Conservation (phyloP, 352 stramenopile genomes). For the Phytophthora ramorum region DNA sequence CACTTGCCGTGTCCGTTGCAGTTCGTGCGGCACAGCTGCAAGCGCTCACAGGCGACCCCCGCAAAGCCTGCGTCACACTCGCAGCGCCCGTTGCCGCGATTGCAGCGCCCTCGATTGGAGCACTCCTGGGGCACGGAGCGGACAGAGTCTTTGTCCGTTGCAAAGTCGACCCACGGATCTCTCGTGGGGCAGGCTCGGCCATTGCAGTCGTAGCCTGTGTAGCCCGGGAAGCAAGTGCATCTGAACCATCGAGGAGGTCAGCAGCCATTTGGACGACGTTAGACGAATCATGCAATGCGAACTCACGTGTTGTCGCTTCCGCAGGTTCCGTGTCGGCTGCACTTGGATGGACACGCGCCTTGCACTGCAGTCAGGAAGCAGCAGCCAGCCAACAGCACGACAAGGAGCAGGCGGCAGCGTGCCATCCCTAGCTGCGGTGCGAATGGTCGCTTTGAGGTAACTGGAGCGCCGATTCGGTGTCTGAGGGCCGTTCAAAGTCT, state of each 20-base stretch:
- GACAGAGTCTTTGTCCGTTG: constrained; percentile 46
- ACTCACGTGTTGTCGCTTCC: constrained; percentile 61
- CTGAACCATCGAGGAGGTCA: constrained; percentile 32
- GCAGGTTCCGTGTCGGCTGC: constrained; percentile 72
- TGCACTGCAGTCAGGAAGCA: constrained; percentile 8
- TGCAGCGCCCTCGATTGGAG: constrained; percentile 81
- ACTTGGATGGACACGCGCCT: constrained; percentile 63
- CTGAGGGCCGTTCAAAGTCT: too few species aligned
- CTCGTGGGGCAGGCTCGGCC: constrained; percentile 76
- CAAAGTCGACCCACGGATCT: constrained; percentile 65
- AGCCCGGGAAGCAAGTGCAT: constrained; percentile 88
- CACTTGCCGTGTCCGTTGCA: constrained; percentile 93
- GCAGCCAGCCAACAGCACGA: constrained; percentile 11
- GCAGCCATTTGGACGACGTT: neutral
- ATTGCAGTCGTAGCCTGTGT: constrained; percentile 90
- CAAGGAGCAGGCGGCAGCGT: constrained; percentile 9
- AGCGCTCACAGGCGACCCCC: constrained; percentile 67
- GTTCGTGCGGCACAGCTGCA: constrained; percentile 74
- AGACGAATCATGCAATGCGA: neutral
- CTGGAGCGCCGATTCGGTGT: constrained; percentile 1
- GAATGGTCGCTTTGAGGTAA: constrained; percentile 10
- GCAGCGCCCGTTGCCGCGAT: constrained; percentile 76
- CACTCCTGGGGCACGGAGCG: constrained; percentile 61
- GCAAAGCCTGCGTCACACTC: constrained; percentile 81
- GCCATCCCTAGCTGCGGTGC: constrained; percentile 3